phyloP scores from a whole-genome alignment of 2,329 filamentous ascomycete genomes.

The Ramularia endophylla region DNA sequence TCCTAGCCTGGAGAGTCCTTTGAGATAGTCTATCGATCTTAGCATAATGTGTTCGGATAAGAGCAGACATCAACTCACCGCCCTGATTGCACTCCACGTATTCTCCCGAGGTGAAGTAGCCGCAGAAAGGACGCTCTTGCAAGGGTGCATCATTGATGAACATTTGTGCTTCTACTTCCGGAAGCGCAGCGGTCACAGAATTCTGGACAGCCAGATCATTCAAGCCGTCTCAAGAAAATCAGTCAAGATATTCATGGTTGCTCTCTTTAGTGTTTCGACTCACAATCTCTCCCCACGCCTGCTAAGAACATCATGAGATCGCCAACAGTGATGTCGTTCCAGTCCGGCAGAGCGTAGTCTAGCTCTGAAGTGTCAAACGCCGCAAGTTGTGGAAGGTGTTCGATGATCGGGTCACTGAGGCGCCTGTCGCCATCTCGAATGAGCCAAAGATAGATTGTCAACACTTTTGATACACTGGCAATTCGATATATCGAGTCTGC shows the following conservation, averaged over 20 bases:
- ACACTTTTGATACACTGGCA: conserved; percentile 16
- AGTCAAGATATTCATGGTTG: neutral
- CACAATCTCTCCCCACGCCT: conserved; percentile 32
- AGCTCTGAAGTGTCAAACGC: conserved; percentile 23
- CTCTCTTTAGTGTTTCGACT: neutral
- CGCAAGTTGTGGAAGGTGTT: conserved; percentile 39
- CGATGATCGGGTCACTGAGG: conserved; percentile 34
- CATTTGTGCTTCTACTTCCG: conserved; percentile 15
- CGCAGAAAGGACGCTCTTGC: conserved; percentile 12
- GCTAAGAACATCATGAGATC: conserved; percentile 43
- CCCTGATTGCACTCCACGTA: conserved; percentile 9
- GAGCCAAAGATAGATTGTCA: conserved; percentile 18
- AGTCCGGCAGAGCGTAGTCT: conserved; percentile 35
- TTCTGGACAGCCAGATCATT: conserved; percentile 11
- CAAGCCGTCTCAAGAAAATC: conserved; percentile 7
- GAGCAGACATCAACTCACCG: neutral
- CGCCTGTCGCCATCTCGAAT: conserved; percentile 13
- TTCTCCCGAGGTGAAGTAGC: conserved; percentile 10
- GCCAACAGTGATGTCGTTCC: conserved; percentile 45
- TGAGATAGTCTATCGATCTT: conserved; percentile 6
- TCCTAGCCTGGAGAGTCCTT: conserved; percentile 6
- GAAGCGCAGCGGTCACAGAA: conserved; percentile 9
- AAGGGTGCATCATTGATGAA: conserved; percentile 31
- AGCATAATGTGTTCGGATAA: neutral
- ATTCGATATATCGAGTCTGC: conserved; percentile 17